These are phyloP conservation scores for Podaxis mareebaensis DNA, from an alignment of 768 basidiomycete genomes.

Conservation along the genomic window DNA sequence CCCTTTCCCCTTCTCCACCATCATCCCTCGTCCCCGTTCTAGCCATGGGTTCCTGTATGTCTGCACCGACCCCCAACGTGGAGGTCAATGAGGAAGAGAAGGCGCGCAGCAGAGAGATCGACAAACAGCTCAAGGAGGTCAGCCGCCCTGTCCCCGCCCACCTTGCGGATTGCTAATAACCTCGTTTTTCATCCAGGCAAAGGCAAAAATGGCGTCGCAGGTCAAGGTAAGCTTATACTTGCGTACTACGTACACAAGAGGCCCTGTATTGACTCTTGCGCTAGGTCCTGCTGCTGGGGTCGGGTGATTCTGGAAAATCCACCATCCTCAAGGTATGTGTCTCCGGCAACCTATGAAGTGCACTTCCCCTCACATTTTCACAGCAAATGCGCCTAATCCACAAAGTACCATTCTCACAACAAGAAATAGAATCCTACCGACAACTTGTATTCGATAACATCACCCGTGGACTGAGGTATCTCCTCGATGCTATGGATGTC, in stretches of 20 bases:
- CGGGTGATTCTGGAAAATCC: slow-evolving; percentile 92
- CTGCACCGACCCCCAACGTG: slow-evolving; percentile 45
- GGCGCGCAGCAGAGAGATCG: slow-evolving; percentile 63
- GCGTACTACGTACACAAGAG: slow-evolving; percentile 10
- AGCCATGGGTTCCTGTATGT: slow-evolving; percentile 80
- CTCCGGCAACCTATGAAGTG: not conserved
- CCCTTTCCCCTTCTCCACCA: slow-evolving; percentile 8
- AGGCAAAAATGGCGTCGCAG: slow-evolving; percentile 65
- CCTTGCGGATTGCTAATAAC: slow-evolving; percentile 9
- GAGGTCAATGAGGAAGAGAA: slow-evolving; percentile 74
- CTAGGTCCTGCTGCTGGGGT: slow-evolving; percentile 86
- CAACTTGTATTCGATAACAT: slow-evolving; percentile 94
- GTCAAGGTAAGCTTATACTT: slow-evolving; percentile 60
- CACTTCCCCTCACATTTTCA: not conserved
- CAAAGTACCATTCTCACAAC: slow-evolving; percentile 73
- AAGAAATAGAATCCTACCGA: slow-evolving; percentile 86
- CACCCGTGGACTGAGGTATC: slow-evolving; percentile 77
- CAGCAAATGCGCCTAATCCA: slow-evolving; percentile 99
- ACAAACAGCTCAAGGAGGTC: slow-evolving; percentile 79
- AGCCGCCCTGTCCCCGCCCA: slow-evolving; percentile 22
- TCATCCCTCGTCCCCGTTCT: not conserved
- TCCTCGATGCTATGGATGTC: slow-evolving; percentile 88
- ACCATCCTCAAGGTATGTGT: slow-evolving; percentile 68
- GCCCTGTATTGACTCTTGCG: slow-evolving; percentile 1
- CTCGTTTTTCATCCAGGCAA: slow-evolving; percentile 50